Conservation (phyloP, 345 rosid genomes). For the Brassica rapa region DNA sequence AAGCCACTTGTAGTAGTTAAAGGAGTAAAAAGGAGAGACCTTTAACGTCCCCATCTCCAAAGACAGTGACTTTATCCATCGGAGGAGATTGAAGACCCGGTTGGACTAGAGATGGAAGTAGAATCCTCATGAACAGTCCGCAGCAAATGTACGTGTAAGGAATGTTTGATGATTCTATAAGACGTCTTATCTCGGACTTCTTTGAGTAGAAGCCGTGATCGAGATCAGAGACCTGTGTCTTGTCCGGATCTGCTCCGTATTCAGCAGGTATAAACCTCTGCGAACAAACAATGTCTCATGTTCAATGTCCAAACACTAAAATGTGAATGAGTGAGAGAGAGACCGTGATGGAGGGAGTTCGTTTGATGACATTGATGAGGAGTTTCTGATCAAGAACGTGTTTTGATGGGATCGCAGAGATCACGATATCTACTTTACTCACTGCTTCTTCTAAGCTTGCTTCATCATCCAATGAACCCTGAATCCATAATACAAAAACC, state of each 20-base stretch:
- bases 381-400: constrained; percentile 67
- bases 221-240: constrained; percentile 58
- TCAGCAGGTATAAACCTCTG: constrained; percentile 91
- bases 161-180: constrained; percentile 65
- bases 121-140: constrained; percentile 60
- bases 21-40: constrained; percentile 46
- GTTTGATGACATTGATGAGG: constrained; percentile 60
- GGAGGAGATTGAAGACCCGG: constrained; percentile 71
- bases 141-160: constrained; percentile 70
- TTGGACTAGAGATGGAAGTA: constrained; percentile 76
- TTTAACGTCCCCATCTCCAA: constrained; percentile 69
- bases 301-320: background rate
- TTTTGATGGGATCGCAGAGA: constrained; percentile 70
- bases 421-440: constrained; percentile 73
- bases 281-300: background rate
- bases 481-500: too few species aligned
- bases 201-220: constrained; percentile 58
- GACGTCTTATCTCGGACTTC: constrained; percentile 65
- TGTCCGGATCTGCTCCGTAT: constrained; percentile 76
- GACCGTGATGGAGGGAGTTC: constrained; percentile 60
- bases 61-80: constrained; percentile 58
- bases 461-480: constrained; percentile 78
- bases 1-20: background rate
- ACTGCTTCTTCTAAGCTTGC: constrained; percentile 63
- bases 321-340: constrained; percentile 14